These are phyloP conservation scores for Mycena maculata DNA, from an alignment of 768 basidiomycete species.

Conservation along the genomic window DNA sequence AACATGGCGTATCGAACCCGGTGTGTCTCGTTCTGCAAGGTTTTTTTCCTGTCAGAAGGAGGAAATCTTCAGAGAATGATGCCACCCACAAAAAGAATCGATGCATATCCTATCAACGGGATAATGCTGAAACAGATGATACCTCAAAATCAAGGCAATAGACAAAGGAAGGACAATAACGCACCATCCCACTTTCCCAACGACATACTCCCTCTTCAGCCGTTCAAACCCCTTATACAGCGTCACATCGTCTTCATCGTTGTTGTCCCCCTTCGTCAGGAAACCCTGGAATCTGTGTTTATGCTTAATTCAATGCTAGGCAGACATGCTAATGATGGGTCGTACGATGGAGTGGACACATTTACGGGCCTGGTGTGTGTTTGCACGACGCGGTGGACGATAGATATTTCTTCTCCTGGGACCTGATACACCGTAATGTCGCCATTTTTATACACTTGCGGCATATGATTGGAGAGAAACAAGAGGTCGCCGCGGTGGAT, in stretches of 20 bases:
- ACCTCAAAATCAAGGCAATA: background rate
- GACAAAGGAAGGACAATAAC: conserved; percentile 25
- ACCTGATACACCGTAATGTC: conserved; percentile 67
- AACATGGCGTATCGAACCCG: too few species aligned
- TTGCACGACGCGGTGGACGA: conserved; percentile 66
- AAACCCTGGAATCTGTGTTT: conserved; percentile 44
- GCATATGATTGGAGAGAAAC: conserved; percentile 57
- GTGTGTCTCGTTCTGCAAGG: too few species aligned
- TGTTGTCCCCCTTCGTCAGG: conserved; percentile 69
- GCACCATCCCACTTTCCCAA: conserved; percentile 61
- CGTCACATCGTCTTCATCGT: conserved; percentile 55
- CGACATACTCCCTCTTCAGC: conserved; percentile 56
- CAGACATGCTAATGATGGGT: too few species aligned
- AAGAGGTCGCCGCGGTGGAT: conserved; percentile 64
- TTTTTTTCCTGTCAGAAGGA: too few species aligned
- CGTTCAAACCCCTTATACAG: conserved; percentile 59
- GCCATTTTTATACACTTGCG: conserved; percentile 53
- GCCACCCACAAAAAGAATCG: conserved; percentile 22
- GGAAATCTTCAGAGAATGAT: too few species aligned
- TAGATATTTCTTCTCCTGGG: conserved; percentile 58
- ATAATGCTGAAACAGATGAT: conserved; percentile 3
- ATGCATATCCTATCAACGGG: conserved; percentile 14
- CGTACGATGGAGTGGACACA: background rate
- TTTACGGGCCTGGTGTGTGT: conserved; percentile 46
- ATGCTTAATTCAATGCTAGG: background rate